phyloP scores from a whole-genome alignment of 225 moss, liverwort and hornwort genomes.

The Neckera pumila region DNA sequence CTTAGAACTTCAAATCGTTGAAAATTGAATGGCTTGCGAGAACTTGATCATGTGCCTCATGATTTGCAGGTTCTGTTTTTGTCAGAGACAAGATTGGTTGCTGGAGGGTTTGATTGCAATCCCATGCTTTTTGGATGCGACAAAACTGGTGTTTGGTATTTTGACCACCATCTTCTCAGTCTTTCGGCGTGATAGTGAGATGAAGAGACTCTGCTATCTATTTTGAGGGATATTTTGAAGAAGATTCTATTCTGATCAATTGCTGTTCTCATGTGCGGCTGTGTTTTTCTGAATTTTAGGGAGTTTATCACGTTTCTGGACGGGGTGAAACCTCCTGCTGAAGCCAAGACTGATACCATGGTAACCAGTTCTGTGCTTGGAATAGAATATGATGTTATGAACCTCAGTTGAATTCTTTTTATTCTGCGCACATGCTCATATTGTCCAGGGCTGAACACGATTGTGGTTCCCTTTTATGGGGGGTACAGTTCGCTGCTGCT shows the following conservation, averaged over 20 bases:
- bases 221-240: not conserved
- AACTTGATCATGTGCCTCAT: not conserved
- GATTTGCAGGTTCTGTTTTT: constrained; percentile 75
- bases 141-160: constrained; percentile 62
- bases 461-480: not conserved
- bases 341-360: constrained; percentile 75
- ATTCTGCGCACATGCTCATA: not conserved
- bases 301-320: constrained; percentile 82
- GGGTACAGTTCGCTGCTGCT: constrained; percentile 69
- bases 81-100: constrained; percentile 87
- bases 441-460: not conserved
- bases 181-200: not conserved
- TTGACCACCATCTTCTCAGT: not conserved
- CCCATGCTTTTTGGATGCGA: constrained; percentile 93
- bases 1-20: not conserved
- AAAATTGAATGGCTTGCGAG: not conserved
- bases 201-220: not conserved
- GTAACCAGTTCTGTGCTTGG: constrained; percentile 14
- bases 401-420: not conserved
- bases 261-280: not conserved
- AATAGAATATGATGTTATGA: not conserved
- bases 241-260: not conserved
- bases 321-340: constrained; percentile 64
- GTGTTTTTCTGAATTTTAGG: constrained; percentile 31
- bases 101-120: constrained; percentile 96